These are phyloP conservation scores for Serendipita indica DNA, from an alignment of 768 basidiomycete species.

Conservation along the genomic window DNA sequence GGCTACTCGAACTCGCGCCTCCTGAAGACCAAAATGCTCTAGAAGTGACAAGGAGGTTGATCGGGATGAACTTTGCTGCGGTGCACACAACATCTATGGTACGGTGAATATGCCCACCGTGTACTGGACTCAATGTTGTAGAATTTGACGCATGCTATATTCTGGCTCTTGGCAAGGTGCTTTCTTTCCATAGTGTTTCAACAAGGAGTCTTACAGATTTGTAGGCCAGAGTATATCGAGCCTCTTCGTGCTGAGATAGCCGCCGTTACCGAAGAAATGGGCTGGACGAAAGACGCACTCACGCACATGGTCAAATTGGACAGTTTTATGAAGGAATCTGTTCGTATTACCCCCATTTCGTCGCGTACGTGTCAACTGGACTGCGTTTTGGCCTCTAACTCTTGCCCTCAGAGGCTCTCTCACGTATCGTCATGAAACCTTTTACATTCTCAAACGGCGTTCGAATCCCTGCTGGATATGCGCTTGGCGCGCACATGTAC, in stretches of 20 bases:
- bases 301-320: slow-evolving; percentile 24
- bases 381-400: background rate
- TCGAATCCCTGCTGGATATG: slow-evolving; percentile 17
- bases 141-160: background rate
- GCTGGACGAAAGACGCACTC: slow-evolving; percentile 21
- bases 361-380: slow-evolving; percentile 15
- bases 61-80: slow-evolving; percentile 17
- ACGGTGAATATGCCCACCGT: no score
- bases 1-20: background rate
- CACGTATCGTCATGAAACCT: slow-evolving; percentile 21
- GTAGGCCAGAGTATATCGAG: slow-evolving; percentile 22
- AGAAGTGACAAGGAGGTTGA: background rate
- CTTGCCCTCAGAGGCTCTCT: slow-evolving; percentile 17
- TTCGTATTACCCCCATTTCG: slow-evolving; percentile 18
- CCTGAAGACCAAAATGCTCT: background rate
- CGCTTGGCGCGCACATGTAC: slow-evolving; percentile 15
- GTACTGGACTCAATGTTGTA: background rate
- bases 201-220: no score
- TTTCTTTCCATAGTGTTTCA: no score
- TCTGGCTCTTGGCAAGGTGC: background rate
- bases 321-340: slow-evolving; percentile 24
- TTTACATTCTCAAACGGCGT: slow-evolving; percentile 26
- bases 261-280: slow-evolving; percentile 17
- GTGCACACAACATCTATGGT: slow-evolving; percentile 17
- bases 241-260: slow-evolving; percentile 30